These are phyloP conservation scores for Macrocystidia cucumis DNA, from an alignment of 1,284 basidiomycete genomes.

Conservation along the genomic window DNA sequence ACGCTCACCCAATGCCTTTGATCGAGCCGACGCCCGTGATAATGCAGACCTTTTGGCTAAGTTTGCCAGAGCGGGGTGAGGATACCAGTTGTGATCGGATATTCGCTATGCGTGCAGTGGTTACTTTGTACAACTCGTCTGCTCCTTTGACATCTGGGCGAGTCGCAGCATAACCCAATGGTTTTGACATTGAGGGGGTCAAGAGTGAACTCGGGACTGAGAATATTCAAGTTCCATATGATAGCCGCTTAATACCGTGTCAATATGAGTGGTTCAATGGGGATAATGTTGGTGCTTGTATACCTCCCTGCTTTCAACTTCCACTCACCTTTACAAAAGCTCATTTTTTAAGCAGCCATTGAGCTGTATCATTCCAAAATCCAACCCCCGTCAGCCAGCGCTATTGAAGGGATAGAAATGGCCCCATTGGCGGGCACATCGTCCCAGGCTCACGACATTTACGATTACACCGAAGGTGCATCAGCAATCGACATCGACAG, in stretches of 20 bases:
- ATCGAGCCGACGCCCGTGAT: slow-evolving; percentile 83
- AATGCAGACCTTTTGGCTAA: slow-evolving; percentile 83
- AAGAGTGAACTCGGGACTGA: no score
- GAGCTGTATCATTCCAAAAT: neutral
- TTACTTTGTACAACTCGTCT: slow-evolving; percentile 47
- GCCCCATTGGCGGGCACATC: slow-evolving; percentile 25
- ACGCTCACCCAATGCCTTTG: slow-evolving; percentile 75
- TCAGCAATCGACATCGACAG: slow-evolving; percentile 63
- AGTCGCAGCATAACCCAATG: no score
- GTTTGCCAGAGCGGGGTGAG: slow-evolving; percentile 45
- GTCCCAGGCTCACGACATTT: no score
- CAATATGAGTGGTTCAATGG: no score
- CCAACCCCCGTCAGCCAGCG: slow-evolving; percentile 6
- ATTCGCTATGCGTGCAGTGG: slow-evolving; percentile 55
- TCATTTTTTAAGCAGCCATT: no score
- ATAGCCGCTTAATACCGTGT: no score
- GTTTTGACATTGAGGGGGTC: no score
- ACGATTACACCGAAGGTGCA: slow-evolving; percentile 81
- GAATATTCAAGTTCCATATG: no score
- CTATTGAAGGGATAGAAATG: slow-evolving; percentile 29
- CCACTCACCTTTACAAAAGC: no score
- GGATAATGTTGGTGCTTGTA: no score
- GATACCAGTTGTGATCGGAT: slow-evolving; percentile 66
- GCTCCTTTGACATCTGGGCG: slow-evolving; percentile 17
- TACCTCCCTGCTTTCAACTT: no score